These are phyloP conservation scores for Russula emetica DNA, from an alignment of 768 basidiomycete species.

Conservation along the genomic window DNA sequence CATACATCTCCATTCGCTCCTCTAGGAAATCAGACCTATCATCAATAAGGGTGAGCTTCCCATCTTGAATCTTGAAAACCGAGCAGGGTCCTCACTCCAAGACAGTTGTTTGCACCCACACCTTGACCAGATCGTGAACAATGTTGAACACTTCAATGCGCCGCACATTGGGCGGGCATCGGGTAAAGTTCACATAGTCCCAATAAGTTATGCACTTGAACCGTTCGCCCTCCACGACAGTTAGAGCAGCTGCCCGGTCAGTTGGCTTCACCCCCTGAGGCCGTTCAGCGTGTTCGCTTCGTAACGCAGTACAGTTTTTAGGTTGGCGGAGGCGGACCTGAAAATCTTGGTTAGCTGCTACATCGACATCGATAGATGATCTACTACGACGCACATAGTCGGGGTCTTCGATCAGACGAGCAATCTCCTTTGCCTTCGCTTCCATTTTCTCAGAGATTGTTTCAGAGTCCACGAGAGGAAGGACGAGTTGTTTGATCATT, in stretches of 20 bases:
- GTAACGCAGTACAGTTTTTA: neutral
- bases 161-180: neutral
- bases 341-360: neutral
- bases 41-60: neutral
- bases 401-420: neutral
- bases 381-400: constrained; percentile 4
- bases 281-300: neutral
- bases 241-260: constrained; percentile 15
- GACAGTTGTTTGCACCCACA: constrained; percentile 13
- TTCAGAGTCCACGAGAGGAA: too few species aligned
- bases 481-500: constrained; percentile 7
- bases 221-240: constrained; percentile 1
- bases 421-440: constrained; percentile 7
- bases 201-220: constrained; percentile 17
- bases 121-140: constrained; percentile 2
- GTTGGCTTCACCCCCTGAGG: neutral
- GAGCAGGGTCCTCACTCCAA: neutral
- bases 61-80: neutral
- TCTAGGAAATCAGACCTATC: constrained; percentile 4
- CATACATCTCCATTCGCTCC: constrained; percentile 6
- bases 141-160: constrained; percentile 10
- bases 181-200: constrained; percentile 21
- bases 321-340: constrained; percentile 14
- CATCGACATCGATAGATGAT: too few species aligned
- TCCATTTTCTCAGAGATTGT: too few species aligned